Conservation (phyloP, 2,329 filamentous ascomycete species). For the Dactylonectria estremocensis region DNA sequence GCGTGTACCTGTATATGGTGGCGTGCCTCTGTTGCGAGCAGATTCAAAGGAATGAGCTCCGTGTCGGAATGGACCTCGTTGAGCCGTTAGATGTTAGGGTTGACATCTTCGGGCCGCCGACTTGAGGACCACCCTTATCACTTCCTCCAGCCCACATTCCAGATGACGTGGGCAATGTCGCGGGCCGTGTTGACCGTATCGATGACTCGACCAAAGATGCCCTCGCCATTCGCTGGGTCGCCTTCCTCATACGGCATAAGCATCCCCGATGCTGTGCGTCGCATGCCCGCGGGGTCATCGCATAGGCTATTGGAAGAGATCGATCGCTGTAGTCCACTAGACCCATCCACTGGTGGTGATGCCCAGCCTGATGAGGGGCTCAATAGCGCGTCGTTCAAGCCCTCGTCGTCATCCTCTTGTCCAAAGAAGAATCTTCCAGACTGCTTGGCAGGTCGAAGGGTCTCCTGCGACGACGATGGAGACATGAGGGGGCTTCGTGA, state of each 20-base stretch:
- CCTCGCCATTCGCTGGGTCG: conserved; percentile 72
- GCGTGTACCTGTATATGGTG: conserved; percentile 37
- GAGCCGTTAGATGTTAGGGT: conserved; percentile 30
- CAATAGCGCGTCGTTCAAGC: conserved; percentile 57
- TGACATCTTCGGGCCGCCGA: conserved; percentile 3
- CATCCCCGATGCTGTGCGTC: conserved; percentile 88
- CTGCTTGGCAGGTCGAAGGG: conserved; percentile 78
- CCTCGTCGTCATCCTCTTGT: conserved; percentile 72
- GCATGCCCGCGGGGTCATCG: conserved; percentile 74
- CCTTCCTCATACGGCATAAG: conserved; percentile 90
- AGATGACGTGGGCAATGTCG: conserved; percentile 80
- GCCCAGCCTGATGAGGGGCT: conserved; percentile 52
- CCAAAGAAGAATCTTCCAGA: conserved; percentile 75
- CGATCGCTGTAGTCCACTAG: conserved; percentile 60
- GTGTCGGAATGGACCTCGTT: background rate
- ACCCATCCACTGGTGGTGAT: conserved; percentile 45
- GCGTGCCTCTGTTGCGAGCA: conserved; percentile 34
- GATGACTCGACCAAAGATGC: conserved; percentile 83
- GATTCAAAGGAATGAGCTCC: conserved; percentile 10
- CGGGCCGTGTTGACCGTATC: conserved; percentile 84
- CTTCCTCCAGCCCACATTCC: conserved; percentile 78
- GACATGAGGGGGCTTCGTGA: conserved; percentile 70
- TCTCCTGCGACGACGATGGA: conserved; percentile 87
- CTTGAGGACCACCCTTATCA: conserved; percentile 50
- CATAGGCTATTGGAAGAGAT: conserved; percentile 65